Base-by-base conservation (phyloP, 208 protist genomes). In the Endotrypanum monterogeii region DNA sequence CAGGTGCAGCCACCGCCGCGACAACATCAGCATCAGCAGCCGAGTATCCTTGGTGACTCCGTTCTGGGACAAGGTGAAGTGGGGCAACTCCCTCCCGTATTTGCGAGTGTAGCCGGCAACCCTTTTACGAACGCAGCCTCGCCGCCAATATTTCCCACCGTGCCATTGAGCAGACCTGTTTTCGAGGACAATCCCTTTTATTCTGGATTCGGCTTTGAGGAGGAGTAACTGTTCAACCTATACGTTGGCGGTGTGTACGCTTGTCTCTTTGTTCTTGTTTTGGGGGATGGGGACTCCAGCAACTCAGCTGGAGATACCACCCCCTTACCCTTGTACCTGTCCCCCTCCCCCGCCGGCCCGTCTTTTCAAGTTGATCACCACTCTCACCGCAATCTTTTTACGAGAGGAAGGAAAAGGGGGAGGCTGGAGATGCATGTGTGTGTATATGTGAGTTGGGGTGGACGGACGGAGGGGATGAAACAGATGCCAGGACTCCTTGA, bases 101-200 rank as follows among this genome's bases (percentile, higher is more conserved):
- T 70, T n/a, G 44, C 25, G 16, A 35, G 48, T 14, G 18, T 50
- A 30, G 48, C 28, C 25, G 18, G 18, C 48, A 7, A 41, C 7
- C 25, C 16, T 25, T 71, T 71, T 32, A 7, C 37, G 0, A 32
- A n/a, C 32, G 48, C 37, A 5, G 57, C 50, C 0, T 58, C 57
- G 16, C 62, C 61, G 28, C 71, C 54, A 5, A 35, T 52, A 0
- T 41, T 81, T 12, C 57, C 71, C 32, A 35, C 37, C 6, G 18
- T 35, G 35, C 18, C 70, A 0, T 25, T 60, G 5, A 78, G 41
- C 60, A 51, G 54, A 50, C 67, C 67, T 0, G 80, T 74, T 1
- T 50, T 67, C 11, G 76, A 71, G 0, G 77, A 83, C 39, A 79
- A 83, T 48, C 84, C 84, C 0, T 87, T 87, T 23, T 85, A 78